Evolutionary conservation across 805 yeast species (phyloP), one percentile per base, ranked within the genome.

Genomic region (Candida boleticola): DNA sequence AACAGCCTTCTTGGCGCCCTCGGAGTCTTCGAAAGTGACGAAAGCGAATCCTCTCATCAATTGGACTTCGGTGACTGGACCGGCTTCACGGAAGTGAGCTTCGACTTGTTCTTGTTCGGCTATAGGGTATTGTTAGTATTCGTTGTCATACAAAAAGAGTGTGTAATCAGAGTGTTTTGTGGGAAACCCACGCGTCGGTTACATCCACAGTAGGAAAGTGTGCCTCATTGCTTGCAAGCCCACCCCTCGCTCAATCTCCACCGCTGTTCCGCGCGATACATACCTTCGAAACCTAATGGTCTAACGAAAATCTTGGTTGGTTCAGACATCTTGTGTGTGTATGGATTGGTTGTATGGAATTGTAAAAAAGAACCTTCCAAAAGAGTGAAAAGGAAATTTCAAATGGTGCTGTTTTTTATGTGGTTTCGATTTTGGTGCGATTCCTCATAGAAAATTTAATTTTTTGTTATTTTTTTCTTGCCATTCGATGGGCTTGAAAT

Each of bases 21-120:
- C 82, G 34, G 79, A 73, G 49, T 75, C 77, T 60, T 80, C 89
- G 56, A 80, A 93, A 62, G 90, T 95, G 46, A 92, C 85, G 61
- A 88, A 90, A 20, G 95, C 97, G 58, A 82, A 86, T 33, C 96
- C 96, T 55, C 85, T 83, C 75, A 83, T 74, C 52, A 85, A 65
- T 60, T 81, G 81, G 40, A 83, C 79, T 57, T 83, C 89, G 47
- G 74, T 71, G 54, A 85, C 67, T 37, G 84, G 77, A 52, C 92
- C 95, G 46, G 74, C 74, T 43, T 79, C 75, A 17, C 80, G 61
- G 58, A 85, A 85, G 58, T 80, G 80, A 45, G 79, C 87, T 65
- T 82, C 83, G 42, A 85, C 66, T 55, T 83, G 86, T 47, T 82
- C 79, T 29, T 57, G 57, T 43, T 64, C 54, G 41, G 61, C 66